Evolutionary conservation across 441 rosid species (phyloP).

Genomic region (Croton laevigatus): DNA sequence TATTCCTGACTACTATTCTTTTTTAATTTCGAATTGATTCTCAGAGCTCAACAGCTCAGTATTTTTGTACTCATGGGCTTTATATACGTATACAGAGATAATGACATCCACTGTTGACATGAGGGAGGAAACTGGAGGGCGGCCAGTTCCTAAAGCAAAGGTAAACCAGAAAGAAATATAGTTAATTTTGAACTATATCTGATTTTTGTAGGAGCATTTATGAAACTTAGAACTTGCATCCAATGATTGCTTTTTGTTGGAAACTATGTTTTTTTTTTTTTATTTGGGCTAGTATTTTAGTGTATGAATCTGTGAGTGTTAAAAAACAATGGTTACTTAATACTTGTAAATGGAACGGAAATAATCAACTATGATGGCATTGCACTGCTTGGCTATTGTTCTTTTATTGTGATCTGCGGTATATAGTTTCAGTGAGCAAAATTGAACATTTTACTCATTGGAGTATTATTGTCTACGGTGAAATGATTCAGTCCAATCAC

Average conservation of each 20-base stretch:
- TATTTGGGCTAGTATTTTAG: not conserved
- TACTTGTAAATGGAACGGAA: not conserved
- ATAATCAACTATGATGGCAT: not conserved
- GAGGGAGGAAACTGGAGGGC: slow-evolving; percentile 73
- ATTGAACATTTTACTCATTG: not conserved
- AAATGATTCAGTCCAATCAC: too few species aligned
- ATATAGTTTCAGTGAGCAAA: too few species aligned
- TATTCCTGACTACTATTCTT: not conserved
- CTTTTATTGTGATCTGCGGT: not conserved
- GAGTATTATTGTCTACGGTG: not conserved
- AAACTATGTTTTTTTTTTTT: not conserved
- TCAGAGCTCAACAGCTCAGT: slow-evolving; percentile 2
- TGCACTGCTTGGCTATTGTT: not conserved
- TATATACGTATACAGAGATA: slow-evolving; percentile 40
- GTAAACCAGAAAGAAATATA: slow-evolving; percentile 27
- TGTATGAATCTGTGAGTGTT: not conserved
- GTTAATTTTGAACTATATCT: not conserved
- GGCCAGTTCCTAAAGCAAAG: slow-evolving; percentile 77
- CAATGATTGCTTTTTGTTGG: not conserved
- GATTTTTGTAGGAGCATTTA: not conserved
- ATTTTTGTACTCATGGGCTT: slow-evolving; percentile 6
- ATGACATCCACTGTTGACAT: slow-evolving; percentile 69
- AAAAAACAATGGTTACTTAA: not conserved
- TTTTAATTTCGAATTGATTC: slow-evolving; percentile 1
- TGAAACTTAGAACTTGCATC: not conserved